Percentiles rank a stretch among this genome's conserved stretches.
Evolutionary conservation across 345 rosid species (phyloP).

Genomic region (Salix brachista): DNA sequence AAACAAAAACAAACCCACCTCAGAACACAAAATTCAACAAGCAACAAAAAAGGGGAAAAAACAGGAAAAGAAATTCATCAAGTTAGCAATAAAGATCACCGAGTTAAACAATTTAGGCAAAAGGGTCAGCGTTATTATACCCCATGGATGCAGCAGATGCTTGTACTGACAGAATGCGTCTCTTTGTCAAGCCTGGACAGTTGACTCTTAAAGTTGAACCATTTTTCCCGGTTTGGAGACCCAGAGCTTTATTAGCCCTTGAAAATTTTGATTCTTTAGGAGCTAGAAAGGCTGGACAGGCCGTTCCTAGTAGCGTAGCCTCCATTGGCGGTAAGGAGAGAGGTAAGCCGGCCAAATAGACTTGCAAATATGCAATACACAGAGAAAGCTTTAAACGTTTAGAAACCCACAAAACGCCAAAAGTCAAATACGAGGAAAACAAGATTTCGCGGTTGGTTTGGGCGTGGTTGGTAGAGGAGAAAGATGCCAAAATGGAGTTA

Average conservation of each 20-base stretch:
- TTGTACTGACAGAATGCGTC: slow-evolving; percentile 27
- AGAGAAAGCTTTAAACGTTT: not conserved
- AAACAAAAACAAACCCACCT: too few species aligned
- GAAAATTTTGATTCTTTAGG: slow-evolving; percentile 20
- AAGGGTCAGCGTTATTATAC: slow-evolving; percentile 30
- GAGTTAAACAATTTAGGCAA: slow-evolving; percentile 3
- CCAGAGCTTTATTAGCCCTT: slow-evolving; percentile 15
- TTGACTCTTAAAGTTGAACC: slow-evolving; percentile 3
- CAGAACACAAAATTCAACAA: too few species aligned
- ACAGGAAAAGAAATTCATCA: not conserved
- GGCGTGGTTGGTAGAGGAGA: not conserved
- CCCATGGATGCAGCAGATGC: slow-evolving; percentile 44
- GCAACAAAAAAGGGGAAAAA: not conserved
- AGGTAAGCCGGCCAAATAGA: not conserved
- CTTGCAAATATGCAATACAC: not conserved
- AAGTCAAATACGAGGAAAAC: not conserved
- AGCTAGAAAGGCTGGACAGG: slow-evolving; percentile 31
- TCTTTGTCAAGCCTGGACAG: slow-evolving; percentile 29
- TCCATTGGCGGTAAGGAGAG: slow-evolving; percentile 41
- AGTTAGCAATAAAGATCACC: slow-evolving; percentile 1
- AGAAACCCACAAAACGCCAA: not conserved
- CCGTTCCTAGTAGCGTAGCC: slow-evolving; percentile 39
- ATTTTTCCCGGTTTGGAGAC: slow-evolving; percentile 9
- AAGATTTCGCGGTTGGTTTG: not conserved
- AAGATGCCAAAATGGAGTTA: not conserved